Percentiles rank a stretch among this genome's conserved stretches.
These are phyloP conservation scores for Solanum pennellii DNA, from an alignment of 257 asterid genomes.

Conservation along the genomic window DNA sequence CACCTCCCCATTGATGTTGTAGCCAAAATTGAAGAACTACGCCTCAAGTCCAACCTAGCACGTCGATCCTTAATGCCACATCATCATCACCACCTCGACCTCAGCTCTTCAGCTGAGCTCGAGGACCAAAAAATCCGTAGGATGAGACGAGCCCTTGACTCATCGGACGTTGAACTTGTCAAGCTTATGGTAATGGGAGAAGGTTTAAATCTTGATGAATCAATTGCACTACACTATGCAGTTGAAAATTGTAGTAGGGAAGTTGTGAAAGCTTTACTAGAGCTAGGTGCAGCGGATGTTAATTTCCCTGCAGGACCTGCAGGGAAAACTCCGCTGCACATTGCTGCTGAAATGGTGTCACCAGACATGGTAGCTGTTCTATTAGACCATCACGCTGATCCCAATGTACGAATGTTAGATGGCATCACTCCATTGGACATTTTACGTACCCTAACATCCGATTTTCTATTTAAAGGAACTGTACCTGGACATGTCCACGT, in stretches of 20 bases:
- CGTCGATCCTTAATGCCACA: conserved; percentile 51
- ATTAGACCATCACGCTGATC: conserved; percentile 94
- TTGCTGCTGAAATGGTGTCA: conserved; percentile 93
- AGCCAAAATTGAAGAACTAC: conserved; percentile 79
- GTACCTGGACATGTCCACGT: conserved; percentile 68
- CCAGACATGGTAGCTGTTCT: conserved; percentile 97
- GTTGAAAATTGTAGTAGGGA: conserved; percentile 86
- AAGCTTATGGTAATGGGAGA: conserved; percentile 99
- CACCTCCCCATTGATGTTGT: conserved; percentile 86
- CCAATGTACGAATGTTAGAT: conserved; percentile 66
- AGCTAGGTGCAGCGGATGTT: conserved; percentile 93
- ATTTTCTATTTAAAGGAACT: conserved; percentile 78
- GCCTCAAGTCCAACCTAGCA: conserved; percentile 64
- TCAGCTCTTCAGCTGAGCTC: conserved; percentile 41
- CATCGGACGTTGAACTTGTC: conserved; percentile 87
- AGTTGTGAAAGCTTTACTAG: conserved; percentile 76
- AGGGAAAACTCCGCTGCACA: conserved; percentile 74
- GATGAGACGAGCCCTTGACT: conserved; percentile 89
- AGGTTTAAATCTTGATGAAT: conserved; percentile 79
- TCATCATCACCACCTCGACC: conserved; percentile 37
- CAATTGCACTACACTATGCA: conserved; percentile 73
- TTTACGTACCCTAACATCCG: conserved; percentile 89
- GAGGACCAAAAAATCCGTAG: conserved; percentile 86
- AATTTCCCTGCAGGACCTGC: conserved; percentile 87
- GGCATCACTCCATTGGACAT: conserved; percentile 79